Conservation (phyloP, 2,329 filamentous ascomycete species). For the Paraconiothyrium brasiliense region DNA sequence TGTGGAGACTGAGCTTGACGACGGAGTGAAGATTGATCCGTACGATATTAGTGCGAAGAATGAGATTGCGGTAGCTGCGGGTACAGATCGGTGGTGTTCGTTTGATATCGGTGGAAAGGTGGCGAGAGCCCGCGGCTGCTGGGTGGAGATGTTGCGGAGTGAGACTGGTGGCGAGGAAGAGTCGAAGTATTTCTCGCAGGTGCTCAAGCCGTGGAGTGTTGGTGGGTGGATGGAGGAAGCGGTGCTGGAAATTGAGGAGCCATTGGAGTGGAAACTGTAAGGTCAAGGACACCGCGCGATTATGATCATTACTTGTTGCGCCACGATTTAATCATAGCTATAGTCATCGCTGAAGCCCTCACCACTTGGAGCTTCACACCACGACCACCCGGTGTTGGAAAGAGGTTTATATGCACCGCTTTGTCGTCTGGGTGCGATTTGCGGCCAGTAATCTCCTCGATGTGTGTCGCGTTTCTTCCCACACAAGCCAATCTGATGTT, state of each 20-base stretch:
- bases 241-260: constrained; percentile 31
- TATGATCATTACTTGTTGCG: no score
- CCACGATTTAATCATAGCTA: no score
- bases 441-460: no score
- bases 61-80: constrained; percentile 31
- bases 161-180: constrained; percentile 18
- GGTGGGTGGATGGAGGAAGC: constrained; percentile 44
- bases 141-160: constrained; percentile 29
- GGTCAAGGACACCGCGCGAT: background rate
- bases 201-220: constrained; percentile 33
- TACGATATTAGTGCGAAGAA: constrained; percentile 34
- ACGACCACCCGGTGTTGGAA: no score
- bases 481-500: no score
- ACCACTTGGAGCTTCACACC: no score
- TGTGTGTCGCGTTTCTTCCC: no score
- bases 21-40: constrained; percentile 26
- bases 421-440: no score
- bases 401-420: no score
- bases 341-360: no score
- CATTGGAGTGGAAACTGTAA: constrained; percentile 40
- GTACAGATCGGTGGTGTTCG: constrained; percentile 37
- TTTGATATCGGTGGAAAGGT: constrained; percentile 32
- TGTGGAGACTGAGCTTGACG: constrained; percentile 16
- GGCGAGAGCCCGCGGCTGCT: constrained; percentile 37
- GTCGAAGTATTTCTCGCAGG: constrained; percentile 33